phyloP scores from a whole-genome alignment of 495 filamentous ascomycete genomes.

The Xylaria longipes region DNA sequence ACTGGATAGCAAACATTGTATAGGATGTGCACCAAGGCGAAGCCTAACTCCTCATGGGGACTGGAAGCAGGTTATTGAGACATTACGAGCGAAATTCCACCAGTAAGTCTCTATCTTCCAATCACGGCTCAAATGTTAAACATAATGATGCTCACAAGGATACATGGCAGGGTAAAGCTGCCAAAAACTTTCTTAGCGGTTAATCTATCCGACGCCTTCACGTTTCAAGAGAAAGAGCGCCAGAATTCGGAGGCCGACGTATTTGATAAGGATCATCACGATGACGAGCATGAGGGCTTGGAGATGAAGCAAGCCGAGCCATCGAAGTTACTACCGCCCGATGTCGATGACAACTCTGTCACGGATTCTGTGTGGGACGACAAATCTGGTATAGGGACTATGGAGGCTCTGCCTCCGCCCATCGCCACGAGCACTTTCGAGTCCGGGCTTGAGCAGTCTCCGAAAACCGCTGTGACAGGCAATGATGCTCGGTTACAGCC shows the following conservation, averaged over 20 bases:
- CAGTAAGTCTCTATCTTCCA: conserved; percentile 64
- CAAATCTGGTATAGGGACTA: background rate
- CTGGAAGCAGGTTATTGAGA: conserved; percentile 96
- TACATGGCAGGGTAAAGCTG: conserved; percentile 75
- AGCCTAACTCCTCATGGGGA: conserved; percentile 91
- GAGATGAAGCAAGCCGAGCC: conserved; percentile 37
- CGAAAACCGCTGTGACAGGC: conserved; percentile 10
- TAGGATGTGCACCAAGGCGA: conserved; percentile 86
- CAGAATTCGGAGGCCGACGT: conserved; percentile 45
- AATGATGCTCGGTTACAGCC: conserved; percentile 22
- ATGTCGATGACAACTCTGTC: conserved; percentile 5
- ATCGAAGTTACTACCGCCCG: conserved; percentile 10
- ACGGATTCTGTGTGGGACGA: conserved; percentile 15
- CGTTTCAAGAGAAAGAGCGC: conserved; percentile 58
- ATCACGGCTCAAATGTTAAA: conserved; percentile 17
- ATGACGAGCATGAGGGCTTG: conserved; percentile 36
- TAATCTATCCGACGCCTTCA: conserved; percentile 78
- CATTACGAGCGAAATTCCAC: conserved; percentile 90
- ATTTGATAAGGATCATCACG: conserved; percentile 35
- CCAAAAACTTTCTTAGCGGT: conserved; percentile 93
- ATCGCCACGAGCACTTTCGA: background rate
- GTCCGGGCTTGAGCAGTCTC: background rate
- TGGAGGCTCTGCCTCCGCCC: conserved; percentile 20
- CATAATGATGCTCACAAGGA: conserved; percentile 23
- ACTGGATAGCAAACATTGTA: conserved; percentile 92